Percentiles rank a stretch among this genome's conserved stretches.
These are phyloP conservation scores for Neurospora hispaniola DNA, from an alignment of 495 filamentous ascomycete genomes.

Conservation along the genomic window DNA sequence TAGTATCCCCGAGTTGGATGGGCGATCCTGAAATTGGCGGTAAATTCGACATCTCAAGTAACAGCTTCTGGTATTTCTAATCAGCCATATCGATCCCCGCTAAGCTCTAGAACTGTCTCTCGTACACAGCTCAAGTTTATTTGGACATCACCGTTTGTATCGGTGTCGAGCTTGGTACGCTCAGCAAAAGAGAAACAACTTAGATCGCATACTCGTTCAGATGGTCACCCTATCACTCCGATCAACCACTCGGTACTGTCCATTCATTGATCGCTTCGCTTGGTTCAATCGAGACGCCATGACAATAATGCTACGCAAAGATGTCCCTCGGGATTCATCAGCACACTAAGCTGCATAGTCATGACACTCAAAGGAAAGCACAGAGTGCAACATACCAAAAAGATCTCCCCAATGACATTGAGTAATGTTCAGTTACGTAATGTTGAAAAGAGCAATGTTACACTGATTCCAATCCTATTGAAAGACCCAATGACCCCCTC, in stretches of 20 bases:
- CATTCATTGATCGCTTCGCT: neutral
- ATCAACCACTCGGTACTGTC: neutral
- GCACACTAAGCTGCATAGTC: conserved; percentile 9
- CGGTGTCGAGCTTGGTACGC: neutral
- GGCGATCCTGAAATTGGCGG: neutral
- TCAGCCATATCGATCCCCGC: neutral
- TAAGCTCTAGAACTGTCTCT: neutral
- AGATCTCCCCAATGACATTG: conserved; percentile 21
- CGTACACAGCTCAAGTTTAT: neutral
- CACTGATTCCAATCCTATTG: conserved; percentile 49
- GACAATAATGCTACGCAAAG: neutral
- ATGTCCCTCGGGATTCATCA: neutral
- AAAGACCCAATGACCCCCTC: conserved; percentile 49
- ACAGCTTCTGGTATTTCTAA: neutral
- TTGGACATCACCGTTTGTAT: neutral
- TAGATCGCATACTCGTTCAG: neutral
- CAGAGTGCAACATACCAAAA: conserved; percentile 9
- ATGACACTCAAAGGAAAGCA: conserved; percentile 10
- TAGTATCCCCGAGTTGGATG: neutral
- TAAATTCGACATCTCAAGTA: neutral
- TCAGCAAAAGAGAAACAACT: neutral
- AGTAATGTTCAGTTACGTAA: conserved; percentile 38
- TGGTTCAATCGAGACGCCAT: neutral
- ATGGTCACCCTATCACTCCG: neutral
- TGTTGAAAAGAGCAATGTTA: conserved; percentile 36